These are phyloP conservation scores for Beauveria sp. DNA, from an alignment of 2,329 filamentous ascomycete genomes.

Conservation along the genomic window DNA sequence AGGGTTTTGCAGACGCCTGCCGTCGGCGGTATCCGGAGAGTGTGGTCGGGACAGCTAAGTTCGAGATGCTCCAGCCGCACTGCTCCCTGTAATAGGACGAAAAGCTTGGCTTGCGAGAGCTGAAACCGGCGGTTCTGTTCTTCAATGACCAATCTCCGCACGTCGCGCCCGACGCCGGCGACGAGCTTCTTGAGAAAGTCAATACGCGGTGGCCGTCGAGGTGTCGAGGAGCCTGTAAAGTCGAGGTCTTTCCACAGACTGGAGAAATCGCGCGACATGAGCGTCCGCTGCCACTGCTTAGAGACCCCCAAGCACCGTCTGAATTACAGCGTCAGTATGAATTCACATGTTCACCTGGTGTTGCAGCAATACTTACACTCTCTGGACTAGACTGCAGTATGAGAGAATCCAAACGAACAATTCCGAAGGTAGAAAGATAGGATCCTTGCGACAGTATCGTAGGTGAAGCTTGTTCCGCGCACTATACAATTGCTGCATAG, in stretches of 20 bases:
- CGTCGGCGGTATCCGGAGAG: neutral
- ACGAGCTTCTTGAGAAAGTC: constrained; percentile 22
- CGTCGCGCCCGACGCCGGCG: constrained; percentile 24
- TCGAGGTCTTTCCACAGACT: constrained; percentile 25
- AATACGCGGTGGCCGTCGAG: constrained; percentile 18
- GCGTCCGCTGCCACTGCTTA: constrained; percentile 23
- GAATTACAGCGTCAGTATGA: neutral
- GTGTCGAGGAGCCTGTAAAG: constrained; percentile 19
- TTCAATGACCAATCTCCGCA: constrained; percentile 22
- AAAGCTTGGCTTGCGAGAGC: constrained; percentile 24
- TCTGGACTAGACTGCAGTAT: constrained; percentile 25
- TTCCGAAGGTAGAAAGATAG: constrained; percentile 28
- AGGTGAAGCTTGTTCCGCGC: constrained; percentile 28
- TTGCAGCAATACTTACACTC: constrained; percentile 20
- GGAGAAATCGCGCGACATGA: constrained; percentile 22
- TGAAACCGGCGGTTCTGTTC: constrained; percentile 18
- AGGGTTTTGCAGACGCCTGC: constrained; percentile 10
- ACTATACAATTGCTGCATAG: constrained; percentile 25
- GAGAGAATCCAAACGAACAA: constrained; percentile 29
- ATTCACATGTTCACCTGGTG: too few species aligned
- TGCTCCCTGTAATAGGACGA: constrained; percentile 20
- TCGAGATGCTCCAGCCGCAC: constrained; percentile 21
- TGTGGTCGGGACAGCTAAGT: constrained; percentile 14
- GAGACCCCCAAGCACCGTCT: constrained; percentile 25
- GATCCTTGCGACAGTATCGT: constrained; percentile 27